Conservation (phyloP, 2,329 filamentous ascomycete species). For the Fonsecaea pugnacius region DNA sequence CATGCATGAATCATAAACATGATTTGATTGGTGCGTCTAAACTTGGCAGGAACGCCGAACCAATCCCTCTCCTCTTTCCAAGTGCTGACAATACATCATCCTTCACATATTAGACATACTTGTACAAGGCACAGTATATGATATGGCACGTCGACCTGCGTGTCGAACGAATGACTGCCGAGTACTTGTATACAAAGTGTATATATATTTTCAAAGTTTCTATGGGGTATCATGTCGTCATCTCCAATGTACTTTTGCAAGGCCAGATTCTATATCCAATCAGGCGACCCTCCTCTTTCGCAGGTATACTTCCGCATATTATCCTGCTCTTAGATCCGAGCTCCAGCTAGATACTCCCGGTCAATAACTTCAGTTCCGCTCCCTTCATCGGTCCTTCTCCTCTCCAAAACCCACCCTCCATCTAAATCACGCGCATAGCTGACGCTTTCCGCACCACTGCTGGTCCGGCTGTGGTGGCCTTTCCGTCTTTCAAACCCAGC, state of each 20-base stretch:
- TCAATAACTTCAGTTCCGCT: conserved; percentile 44
- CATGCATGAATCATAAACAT: background rate
- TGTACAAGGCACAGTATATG: too few species aligned
- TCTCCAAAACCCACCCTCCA: conserved; percentile 46
- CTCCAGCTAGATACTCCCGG: conserved; percentile 39
- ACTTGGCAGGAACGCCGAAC: conserved; percentile 1
- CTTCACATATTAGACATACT: too few species aligned
- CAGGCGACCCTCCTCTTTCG: background rate
- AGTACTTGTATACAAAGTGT: background rate
- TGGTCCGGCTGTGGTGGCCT: conserved; percentile 42
- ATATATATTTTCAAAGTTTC: conserved; percentile 12
- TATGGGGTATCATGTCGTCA: conserved; percentile 30
- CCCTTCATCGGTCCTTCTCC: conserved; percentile 42
- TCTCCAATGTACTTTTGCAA: conserved; percentile 37
- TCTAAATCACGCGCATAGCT: conserved; percentile 43
- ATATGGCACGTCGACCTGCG: too few species aligned
- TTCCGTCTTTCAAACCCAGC: conserved; percentile 24
- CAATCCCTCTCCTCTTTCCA: background rate
- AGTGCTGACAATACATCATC: background rate
- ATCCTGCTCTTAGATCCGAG: conserved; percentile 36
- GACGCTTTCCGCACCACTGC: conserved; percentile 45
- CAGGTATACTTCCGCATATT: background rate
- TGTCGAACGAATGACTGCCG: background rate
- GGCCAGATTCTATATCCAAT: conserved; percentile 32
- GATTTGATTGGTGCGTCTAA: background rate